Evolutionary conservation across 805 yeast species (phyloP).

Genomic region (Saccharomycopsis sp.): DNA sequence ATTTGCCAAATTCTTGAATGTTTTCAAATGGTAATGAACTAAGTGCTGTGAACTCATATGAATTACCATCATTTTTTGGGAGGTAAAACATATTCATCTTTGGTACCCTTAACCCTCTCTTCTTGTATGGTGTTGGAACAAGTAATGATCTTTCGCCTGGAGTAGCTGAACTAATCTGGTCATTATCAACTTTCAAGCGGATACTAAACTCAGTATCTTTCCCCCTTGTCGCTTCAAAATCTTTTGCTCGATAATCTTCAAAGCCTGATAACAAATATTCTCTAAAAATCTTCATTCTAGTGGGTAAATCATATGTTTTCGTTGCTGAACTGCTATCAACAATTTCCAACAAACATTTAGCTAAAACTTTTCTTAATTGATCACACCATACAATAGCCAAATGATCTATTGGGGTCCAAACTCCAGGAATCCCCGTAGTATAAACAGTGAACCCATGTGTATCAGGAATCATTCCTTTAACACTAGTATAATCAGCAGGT

Average conservation of each 20-base stretch:
- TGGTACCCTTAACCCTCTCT: slow-evolving; percentile 17
- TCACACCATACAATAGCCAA: slow-evolving; percentile 96
- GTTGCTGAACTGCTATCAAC: slow-evolving; percentile 40
- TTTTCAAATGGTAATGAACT: slow-evolving; percentile 23
- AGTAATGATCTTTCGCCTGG: slow-evolving; percentile 20
- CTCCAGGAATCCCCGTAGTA: slow-evolving; percentile 80
- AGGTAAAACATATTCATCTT: slow-evolving; percentile 20
- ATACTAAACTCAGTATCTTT: slow-evolving; percentile 14
- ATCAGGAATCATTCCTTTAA: slow-evolving; percentile 64
- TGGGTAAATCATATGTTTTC: slow-evolving; percentile 45
- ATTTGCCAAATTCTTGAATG: slow-evolving; percentile 15
- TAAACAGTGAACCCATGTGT: slow-evolving; percentile 75
- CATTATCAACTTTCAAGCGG: slow-evolving; percentile 23
- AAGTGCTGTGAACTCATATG: slow-evolving; percentile 23
- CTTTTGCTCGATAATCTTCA: slow-evolving; percentile 33
- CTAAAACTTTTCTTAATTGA: slow-evolving; percentile 64
- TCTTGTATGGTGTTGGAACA: slow-evolving; percentile 6
- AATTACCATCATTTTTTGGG: slow-evolving; percentile 11
- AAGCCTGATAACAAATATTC: slow-evolving; percentile 45
- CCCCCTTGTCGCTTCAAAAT: slow-evolving; percentile 1
- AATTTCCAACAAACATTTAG: slow-evolving; percentile 51
- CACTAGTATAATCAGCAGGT: slow-evolving; percentile 84
- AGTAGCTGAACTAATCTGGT: slow-evolving; percentile 22
- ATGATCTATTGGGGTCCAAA: slow-evolving; percentile 94
- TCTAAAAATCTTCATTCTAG: slow-evolving; percentile 55